Base-by-base conservation (phyloP, 352 stramenopile species). In the Thraustotheca clavata region DNA sequence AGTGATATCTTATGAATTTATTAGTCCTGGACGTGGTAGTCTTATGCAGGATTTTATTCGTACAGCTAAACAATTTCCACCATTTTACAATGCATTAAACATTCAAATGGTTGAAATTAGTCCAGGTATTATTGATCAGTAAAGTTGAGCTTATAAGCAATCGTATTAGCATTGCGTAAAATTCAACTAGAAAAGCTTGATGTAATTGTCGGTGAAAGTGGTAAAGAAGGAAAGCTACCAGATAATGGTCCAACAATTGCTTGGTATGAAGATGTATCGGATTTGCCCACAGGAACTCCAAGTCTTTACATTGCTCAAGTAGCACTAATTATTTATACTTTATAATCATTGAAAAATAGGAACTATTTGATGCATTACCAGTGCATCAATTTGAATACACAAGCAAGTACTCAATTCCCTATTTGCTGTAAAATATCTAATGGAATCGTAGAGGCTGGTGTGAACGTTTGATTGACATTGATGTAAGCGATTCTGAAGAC, bases 351-450 rank as follows among this genome's bases (percentile, higher is more conserved):
- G n/a, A 4, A 33, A 22, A 20, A 1, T 67, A 83, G 80, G 95
- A 98, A 67, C 86, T 98, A 40, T 88, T 98, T 69, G 94, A 98
- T 69, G 94, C 94, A 24, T 70, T 98, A 46, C 94, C 95, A 0
- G 86, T 97, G 29, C 92, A 98, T 72, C 85, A 94, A 65, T 98
- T 98, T 73, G 83, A 98, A 78, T 97, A 97, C 73, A 97, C 92
- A 3, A 70, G 87, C 20, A 76, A 69, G 82, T 88, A 73, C 52
- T 73, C 59, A 6, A 18, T 59, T 18, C 1, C 27, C 38, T 20
- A 43, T 43, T 16, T 24, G 2, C 34, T 2, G 43, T 52, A 24
- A 47, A 22, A 8, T 14, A 49, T 46, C 20, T 14, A n/a, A 35
- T 18, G 35, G 62, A 27, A 65, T 29, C 31, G 70, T 43, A 94